Conservation (phyloP, 139 green algal species). For the Mesostigma viride region DNA sequence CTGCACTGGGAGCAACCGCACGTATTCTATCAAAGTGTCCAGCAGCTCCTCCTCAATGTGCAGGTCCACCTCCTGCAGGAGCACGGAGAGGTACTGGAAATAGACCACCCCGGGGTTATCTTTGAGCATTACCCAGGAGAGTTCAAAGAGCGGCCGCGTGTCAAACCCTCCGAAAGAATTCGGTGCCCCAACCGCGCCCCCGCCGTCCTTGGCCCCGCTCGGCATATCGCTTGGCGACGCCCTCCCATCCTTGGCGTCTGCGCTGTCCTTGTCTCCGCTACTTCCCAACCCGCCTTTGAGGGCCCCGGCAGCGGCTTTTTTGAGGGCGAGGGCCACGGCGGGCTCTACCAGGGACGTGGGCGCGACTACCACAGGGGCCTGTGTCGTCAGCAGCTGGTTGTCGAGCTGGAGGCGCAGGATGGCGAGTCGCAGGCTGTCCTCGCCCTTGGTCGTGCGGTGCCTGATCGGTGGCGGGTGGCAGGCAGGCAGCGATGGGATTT, state of each 20-base stretch:
- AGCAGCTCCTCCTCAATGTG: slow-evolving; percentile 49
- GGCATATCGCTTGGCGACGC: background rate
- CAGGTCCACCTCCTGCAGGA: slow-evolving; percentile 45
- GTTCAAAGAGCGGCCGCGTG: slow-evolving; percentile 10
- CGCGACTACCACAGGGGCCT: slow-evolving; percentile 44
- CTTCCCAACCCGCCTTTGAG: too few relatives aligned
- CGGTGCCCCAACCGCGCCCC: background rate
- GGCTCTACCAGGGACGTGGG: background rate
- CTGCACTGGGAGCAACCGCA: slow-evolving; percentile 10
- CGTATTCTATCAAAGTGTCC: slow-evolving; percentile 37
- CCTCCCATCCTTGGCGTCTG: too few relatives aligned
- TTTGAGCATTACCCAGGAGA: slow-evolving; percentile 18
- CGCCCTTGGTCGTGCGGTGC: too few relatives aligned
- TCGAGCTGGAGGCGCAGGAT: slow-evolving; percentile 42
- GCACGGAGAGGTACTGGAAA: slow-evolving; percentile 21
- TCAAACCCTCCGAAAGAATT: too few relatives aligned
- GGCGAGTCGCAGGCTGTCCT: slow-evolving; percentile 29
- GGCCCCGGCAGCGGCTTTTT: too few relatives aligned
- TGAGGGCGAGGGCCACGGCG: too few relatives aligned
- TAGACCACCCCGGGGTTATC: slow-evolving; percentile 39
- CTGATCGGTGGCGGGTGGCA: too few relatives aligned
- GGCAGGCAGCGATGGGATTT: too few relatives aligned
- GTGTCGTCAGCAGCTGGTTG: slow-evolving; percentile 52
- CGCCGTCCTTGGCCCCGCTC: background rate
- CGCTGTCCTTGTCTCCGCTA: too few relatives aligned